Evolutionary conservation across 2,329 filamentous ascomycete species (phyloP), one percentile per base, ranked within the genome.

Genomic region (Drechslerella coelobrocha): DNA sequence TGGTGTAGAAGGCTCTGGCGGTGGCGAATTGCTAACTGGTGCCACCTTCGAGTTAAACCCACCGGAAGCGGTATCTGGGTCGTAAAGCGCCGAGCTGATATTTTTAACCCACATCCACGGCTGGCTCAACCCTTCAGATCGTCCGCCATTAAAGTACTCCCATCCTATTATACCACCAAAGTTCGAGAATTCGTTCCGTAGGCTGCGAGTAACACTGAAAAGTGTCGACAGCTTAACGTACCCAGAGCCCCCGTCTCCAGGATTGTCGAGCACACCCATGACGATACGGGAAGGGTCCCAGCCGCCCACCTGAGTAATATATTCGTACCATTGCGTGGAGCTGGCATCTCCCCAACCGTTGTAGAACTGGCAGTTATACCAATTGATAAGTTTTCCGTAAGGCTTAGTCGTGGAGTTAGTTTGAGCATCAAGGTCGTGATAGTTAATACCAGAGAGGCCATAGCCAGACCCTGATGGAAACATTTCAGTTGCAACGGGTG

Each of bases 281-380:
- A 61, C 61, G 5, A 68, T 55, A 5, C 61, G 68, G 21, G 54
- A 61, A 1, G 68, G 54, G 3, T 65, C 61, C 82, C 82, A 84
- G 6, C 81, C 81, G 2, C 78, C 76, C 7, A 52, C 6, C 10
- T 83, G 76, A 2, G 19, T 29, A 51, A 83, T 82, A 45, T 80
- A 78, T 37, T 83, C 81, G 76, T 83, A 83, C 78, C 79, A 81
- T 10, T 75, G 37, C 5, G 26, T 2, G 23, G 76, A 12, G 79
- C 79, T 1, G 75, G 80, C 81, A 55, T 83, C 81, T 19, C 82
- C 82, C 82, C 82, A 84, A 1, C 82, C 82, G 60, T 81, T 83
- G 75, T 84, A 84, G 74, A 83, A 83, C 61, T 83, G 82, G 31
- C 80, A 80, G 66, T 83, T 83, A 71, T 83, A 84, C 82, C 82